Base-by-base conservation (phyloP, 2,329 filamentous ascomycete genomes). In the Huntiella abstrusa region DNA sequence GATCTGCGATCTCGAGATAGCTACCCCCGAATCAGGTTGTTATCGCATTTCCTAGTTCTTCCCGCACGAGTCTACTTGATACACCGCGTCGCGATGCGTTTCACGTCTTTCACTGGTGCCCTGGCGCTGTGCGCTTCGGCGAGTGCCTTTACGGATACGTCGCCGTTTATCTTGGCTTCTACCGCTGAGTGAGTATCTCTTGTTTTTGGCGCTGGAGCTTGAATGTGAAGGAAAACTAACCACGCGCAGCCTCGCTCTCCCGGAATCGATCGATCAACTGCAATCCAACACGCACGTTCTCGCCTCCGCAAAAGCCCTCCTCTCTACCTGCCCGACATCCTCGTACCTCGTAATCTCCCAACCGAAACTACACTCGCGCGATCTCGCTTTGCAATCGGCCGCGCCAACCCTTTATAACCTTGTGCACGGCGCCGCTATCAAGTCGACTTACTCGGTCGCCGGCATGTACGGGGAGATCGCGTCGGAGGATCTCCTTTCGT, bases 91-190 rank as follows among this genome's bases (percentile, higher is more conserved):
- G 63, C 54, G 52, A 79, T 78, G 75, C 73, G 69, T 66, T 57
- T 69, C 56, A 69, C 68, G 47, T 59, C 64, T 57, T 56, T 70
- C 56, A 61, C 66, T 50, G 60, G 68, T 54, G 58, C 72, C 43
- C 62, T 74, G 57, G 69, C 69, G 53, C 62, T 74, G 55, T 68
- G 73, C 53, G 69, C 72, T 50, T 68, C 69, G 17, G 76, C 70
- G 39, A 66, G 75, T 51, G 87, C 84, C 19, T 91, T 94, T 60
- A 77, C 75, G 52, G 80, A 94, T 62, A 85, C 87, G 2, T 87
- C 84, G 46, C 88, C 91, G 13, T 91, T 94, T 62, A 73, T 94
- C 59, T 66, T 95, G 53, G 80, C 92, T 60, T 95, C 88, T 32
- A 88, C 80, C 40, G 73, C 80, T 52, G 68, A 78, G 87, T 94